Evolutionary conservation across 2,329 filamentous ascomycete genomes (phyloP).

Genomic region (Aspergillus pseudotamarii): DNA sequence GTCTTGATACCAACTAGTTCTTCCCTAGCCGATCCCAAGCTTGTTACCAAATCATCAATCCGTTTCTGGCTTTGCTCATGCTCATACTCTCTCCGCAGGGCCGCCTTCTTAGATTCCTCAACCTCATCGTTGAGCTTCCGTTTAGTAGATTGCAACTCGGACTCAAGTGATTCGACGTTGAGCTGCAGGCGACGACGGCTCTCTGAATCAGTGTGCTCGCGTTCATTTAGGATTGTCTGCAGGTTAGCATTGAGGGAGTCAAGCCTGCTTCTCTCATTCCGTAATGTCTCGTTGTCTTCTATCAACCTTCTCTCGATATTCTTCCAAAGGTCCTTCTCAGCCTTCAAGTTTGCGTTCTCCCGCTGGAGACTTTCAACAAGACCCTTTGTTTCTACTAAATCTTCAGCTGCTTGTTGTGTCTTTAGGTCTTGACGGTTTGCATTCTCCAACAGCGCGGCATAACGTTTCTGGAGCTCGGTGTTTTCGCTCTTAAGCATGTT

Average conservation of each 20-base stretch:
- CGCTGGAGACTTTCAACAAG: slow-evolving; percentile 84
- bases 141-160: slow-evolving; percentile 76
- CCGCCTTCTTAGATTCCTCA: slow-evolving; percentile 81
- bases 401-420: slow-evolving; percentile 89
- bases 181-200: slow-evolving; percentile 75
- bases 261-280: slow-evolving; percentile 81
- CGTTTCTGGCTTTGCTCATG: slow-evolving; percentile 84
- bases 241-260: slow-evolving; percentile 82
- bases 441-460: slow-evolving; percentile 73
- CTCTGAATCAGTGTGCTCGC: slow-evolving; percentile 81
- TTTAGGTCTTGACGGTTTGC: slow-evolving; percentile 87
- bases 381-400: slow-evolving; percentile 82
- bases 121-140: slow-evolving; percentile 80
- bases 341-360: slow-evolving; percentile 89
- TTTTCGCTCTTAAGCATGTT: slow-evolving; percentile 83
- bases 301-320: slow-evolving; percentile 85
- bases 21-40: slow-evolving; percentile 77
- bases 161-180: slow-evolving; percentile 76
- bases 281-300: slow-evolving; percentile 82
- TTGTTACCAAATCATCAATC: slow-evolving; percentile 86
- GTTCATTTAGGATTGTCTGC: slow-evolving; percentile 89
- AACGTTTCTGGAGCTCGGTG: slow-evolving; percentile 80
- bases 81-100: slow-evolving; percentile 87
- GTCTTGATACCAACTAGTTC: slow-evolving; percentile 86
- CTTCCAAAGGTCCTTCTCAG: slow-evolving; percentile 93